Base-by-base conservation (phyloP, 345 rosid genomes). In the Eucalyptus marginata region DNA sequence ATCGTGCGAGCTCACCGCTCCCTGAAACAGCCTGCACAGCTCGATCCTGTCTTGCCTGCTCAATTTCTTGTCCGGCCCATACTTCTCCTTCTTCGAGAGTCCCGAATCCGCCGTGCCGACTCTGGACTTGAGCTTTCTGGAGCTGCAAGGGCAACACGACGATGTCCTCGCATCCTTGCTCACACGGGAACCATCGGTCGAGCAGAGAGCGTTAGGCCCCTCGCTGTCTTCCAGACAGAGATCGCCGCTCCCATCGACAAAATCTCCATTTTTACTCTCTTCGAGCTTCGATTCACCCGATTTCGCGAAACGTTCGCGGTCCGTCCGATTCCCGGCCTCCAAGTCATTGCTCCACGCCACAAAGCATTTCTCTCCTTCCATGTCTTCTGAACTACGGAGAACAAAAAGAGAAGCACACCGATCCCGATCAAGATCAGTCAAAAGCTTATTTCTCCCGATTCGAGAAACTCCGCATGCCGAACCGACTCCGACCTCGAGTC, bases 1-100 rank as follows among this genome's bases (percentile, higher is more conserved):
- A 88, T 96, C 95, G 86, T 95, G 99, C 36, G 96, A 93, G 93
- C 97, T 96, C 90, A 96, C 93, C 5, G 99, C 96, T 81, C 94
- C 92, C 91, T 96, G 99, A 90, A 95, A 96, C 89, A 95, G 87
- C 49, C 94, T 92, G 86, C 99, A 98, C 91, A 96, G 84, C 90
- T 97, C 98, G 59, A 95, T 91, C 89, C 99, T 94, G 59, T 96
- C 98, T 47, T 95, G 96, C 89, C 95, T 92, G 89, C 91, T 96
- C 91, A 95, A 95, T 90, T 93, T 96, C 94, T 92, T 95, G 88
- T 94, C 96, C 40, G 92, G 93, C 86, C 92, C 93, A 47, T 86
- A 33, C 91, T 90, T 94, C 36, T 92, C 96, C 52, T 91, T 90
- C 87, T 87, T 92, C 20, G 91, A 88, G 87, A 94, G 71, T 86